Percentiles rank a stretch among this genome's conserved stretches.
Evolutionary conservation across 2,329 filamentous ascomycete genomes (phyloP).

Genomic region (Chrysosporium keratinophilum): DNA sequence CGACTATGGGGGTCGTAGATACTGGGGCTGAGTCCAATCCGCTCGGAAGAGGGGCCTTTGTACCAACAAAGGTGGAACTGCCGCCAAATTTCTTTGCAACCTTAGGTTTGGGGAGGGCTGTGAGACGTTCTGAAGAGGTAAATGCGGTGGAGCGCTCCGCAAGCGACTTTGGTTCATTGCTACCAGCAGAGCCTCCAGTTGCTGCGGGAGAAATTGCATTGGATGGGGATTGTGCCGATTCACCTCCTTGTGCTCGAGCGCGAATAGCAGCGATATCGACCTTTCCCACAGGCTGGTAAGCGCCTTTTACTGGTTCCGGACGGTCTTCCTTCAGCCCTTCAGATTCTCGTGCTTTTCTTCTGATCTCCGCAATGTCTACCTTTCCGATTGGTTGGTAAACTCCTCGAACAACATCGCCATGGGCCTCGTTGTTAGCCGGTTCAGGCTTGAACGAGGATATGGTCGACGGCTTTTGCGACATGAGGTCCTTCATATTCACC

Average conservation of each 20-base stretch:
- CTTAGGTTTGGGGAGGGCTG: conserved; percentile 85
- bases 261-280: conserved; percentile 94
- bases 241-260: conserved; percentile 55
- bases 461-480: conserved; percentile 56
- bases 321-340: conserved; percentile 55
- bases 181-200: conserved; percentile 36
- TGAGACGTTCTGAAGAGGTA: conserved; percentile 64
- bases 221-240: conserved; percentile 33
- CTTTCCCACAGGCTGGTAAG: conserved; percentile 91
- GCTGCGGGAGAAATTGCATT: conserved; percentile 35
- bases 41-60: conserved; percentile 74
- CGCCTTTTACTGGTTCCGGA: conserved; percentile 75
- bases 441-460: conserved; percentile 32
- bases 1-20: conserved; percentile 52
- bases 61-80: conserved; percentile 67
- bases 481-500: conserved; percentile 82
- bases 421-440: conserved; percentile 35
- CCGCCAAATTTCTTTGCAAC: conserved; percentile 76
- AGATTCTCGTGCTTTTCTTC: conserved; percentile 58
- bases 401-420: conserved; percentile 62
- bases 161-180: conserved; percentile 51
- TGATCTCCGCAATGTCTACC: conserved; percentile 89
- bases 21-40: conserved; percentile 54
- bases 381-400: conserved; percentile 91
- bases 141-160: conserved; percentile 71